phyloP scores from a whole-genome alignment of 306 rosid genomes.

The Castanospermum australe region DNA sequence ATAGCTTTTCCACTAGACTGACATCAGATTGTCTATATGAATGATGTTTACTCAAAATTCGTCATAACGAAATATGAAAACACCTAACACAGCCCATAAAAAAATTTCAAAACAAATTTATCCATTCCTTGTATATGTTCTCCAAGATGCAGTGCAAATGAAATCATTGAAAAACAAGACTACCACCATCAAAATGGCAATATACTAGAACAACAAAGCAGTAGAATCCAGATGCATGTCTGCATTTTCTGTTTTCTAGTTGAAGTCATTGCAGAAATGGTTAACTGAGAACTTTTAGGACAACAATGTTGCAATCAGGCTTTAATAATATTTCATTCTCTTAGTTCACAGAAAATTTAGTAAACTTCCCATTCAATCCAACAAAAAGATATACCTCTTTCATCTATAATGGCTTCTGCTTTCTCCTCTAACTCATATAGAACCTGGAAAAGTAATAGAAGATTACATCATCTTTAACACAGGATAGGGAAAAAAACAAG shows the following conservation, averaged over 20 bases:
- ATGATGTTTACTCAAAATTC: neutral
- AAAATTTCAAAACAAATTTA: neutral
- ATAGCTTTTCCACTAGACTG: neutral
- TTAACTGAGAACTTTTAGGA: neutral
- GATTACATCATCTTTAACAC: neutral
- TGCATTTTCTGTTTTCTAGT: neutral
- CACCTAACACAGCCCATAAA: neutral
- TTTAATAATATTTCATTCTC: neutral
- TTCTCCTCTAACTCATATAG: constrained; percentile 87
- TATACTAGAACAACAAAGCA: neutral
- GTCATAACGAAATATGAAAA: neutral
- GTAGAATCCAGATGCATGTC: neutral
- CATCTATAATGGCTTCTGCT: constrained; percentile 81
- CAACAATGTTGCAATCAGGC: neutral
- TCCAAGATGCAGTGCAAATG: neutral
- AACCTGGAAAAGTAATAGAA: constrained; percentile 53
- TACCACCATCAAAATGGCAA: neutral
- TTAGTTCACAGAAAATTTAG: neutral
- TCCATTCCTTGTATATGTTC: neutral
- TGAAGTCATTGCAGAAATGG: neutral
- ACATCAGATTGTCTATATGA: neutral
- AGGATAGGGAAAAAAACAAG: neutral
- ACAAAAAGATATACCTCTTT: constrained; percentile 64
- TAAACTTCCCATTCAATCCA: constrained; percentile 17
- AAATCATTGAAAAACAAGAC: neutral